Conservation (phyloP, 2,329 filamentous ascomycete species). For the Pezicula rhizophila region DNA sequence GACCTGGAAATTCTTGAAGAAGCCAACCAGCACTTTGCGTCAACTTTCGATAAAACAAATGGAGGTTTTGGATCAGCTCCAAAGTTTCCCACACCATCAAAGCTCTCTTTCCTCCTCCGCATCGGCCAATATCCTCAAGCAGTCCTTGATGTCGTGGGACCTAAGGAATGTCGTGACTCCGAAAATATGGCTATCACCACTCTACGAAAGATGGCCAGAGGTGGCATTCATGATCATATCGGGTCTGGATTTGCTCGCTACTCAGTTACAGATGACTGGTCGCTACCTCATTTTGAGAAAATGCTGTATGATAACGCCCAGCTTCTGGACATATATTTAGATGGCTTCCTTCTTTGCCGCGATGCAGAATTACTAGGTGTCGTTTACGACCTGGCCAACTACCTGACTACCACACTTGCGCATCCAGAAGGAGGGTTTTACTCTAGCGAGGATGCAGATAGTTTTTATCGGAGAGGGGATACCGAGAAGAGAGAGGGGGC, state of each 20-base stretch:
- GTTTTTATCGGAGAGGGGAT: slow-evolving; percentile 66
- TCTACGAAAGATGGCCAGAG: slow-evolving; percentile 68
- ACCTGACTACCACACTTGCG: slow-evolving; percentile 70
- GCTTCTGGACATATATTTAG: slow-evolving; percentile 75
- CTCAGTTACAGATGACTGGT: slow-evolving; percentile 88
- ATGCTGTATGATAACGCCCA: slow-evolving; percentile 92
- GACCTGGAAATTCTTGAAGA: slow-evolving; percentile 91
- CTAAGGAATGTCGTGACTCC: slow-evolving; percentile 67
- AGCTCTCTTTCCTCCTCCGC: slow-evolving; percentile 74
- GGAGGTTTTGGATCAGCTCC: slow-evolving; percentile 77
- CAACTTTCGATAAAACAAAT: slow-evolving; percentile 71
- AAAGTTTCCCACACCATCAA: slow-evolving; percentile 86
- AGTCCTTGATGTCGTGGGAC: slow-evolving; percentile 83
- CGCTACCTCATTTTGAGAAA: slow-evolving; percentile 93
- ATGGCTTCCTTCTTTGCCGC: slow-evolving; percentile 61
- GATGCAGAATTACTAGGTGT: slow-evolving; percentile 70
- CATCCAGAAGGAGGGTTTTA: slow-evolving; percentile 69
- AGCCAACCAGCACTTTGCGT: slow-evolving; percentile 72
- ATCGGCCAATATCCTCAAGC: slow-evolving; percentile 64
- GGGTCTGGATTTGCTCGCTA: slow-evolving; percentile 78
- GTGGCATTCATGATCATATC: slow-evolving; percentile 68
- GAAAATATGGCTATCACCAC: slow-evolving; percentile 76
- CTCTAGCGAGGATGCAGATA: slow-evolving; percentile 88
- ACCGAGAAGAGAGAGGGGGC: slow-evolving; percentile 83
- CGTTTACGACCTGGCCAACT: slow-evolving; percentile 79